Base-by-base conservation (phyloP, 2,329 filamentous ascomycete species). In the Dactylellina leptospora region DNA sequence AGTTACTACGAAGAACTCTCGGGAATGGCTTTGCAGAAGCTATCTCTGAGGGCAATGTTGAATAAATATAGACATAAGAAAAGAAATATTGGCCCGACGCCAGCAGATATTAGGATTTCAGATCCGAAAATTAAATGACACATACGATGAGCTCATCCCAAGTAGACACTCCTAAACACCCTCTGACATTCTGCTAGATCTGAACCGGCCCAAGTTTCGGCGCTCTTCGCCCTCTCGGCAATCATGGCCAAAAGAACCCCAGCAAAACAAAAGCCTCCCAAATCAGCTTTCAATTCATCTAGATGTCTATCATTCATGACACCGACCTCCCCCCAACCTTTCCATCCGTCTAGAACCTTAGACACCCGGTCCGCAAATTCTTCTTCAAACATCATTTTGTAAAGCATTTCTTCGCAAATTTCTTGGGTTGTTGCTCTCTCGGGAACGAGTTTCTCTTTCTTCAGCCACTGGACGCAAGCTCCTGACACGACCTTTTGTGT, bases 251-350 rank as follows among this genome's bases (percentile, higher is more conserved):
- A 45, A 6, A 73, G 33, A 2, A 73, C 54, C 20, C 60, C 59
- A 1, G 69, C 69, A 33, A 56, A 73, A 27, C 60, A 73, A 23
- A 73, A 73, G 16, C 47, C 61, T 3, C 23, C 27, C 13, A 58
- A 9, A 18, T 73, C 61, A 1, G 61, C 30, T 40, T 73, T 62
- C 28, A 73, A n/a, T 9, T 73, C 69, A 23, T 73, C 69, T 4
- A 73, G 48, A 36, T 73, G 69, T 27, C 69, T 60, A 45, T 73
- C 69, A n/a, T 73, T 73, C 82, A 86, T 84, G 5, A 85, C 84
- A 5, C 84, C 84, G 61, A 83, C 82, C 27, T 86, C 84, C 1
- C 83, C 81, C 83, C 85, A 86, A 0, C 80, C 79, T 77, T 82
- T 84, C 85, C 85, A 86, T 38, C 77, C 75, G 63, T 85, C 83